Conservation (phyloP, 805 yeast species). For the Wickerhamiella musiphila region DNA sequence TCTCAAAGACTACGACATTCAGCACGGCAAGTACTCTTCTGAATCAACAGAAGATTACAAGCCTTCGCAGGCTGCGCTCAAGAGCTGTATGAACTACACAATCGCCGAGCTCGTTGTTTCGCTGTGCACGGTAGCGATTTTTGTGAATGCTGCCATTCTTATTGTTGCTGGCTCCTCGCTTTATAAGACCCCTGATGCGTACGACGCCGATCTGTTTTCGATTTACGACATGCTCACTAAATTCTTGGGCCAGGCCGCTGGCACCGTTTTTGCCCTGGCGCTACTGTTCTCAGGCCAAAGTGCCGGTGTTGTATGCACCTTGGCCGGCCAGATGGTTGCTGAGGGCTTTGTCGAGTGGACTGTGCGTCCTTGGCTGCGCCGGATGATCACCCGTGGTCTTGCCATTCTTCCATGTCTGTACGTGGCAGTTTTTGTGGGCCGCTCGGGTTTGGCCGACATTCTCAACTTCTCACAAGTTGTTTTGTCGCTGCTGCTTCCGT, state of each 20-base stretch:
- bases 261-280: slow-evolving; percentile 75
- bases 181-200: slow-evolving; percentile 41
- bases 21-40: slow-evolving; percentile 25
- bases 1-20: slow-evolving; percentile 51
- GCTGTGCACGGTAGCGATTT: slow-evolving; percentile 72
- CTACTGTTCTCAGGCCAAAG: slow-evolving; percentile 82
- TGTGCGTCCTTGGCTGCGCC: slow-evolving; percentile 63
- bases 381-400: slow-evolving; percentile 62
- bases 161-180: slow-evolving; percentile 86
- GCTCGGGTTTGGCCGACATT: slow-evolving; percentile 57
- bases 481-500: slow-evolving; percentile 61
- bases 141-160: slow-evolving; percentile 77
- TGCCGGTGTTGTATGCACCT: slow-evolving; percentile 86
- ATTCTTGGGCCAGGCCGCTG: slow-evolving; percentile 73
- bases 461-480: slow-evolving; percentile 74
- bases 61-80: slow-evolving; percentile 68
- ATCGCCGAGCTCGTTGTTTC: slow-evolving; percentile 72
- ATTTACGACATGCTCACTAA: slow-evolving; percentile 53
- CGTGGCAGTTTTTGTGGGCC: slow-evolving; percentile 56
- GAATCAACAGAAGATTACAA: slow-evolving; percentile 24
- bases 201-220: slow-evolving; percentile 66
- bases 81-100: slow-evolving; percentile 62
- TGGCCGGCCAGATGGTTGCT: slow-evolving; percentile 86
- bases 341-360: slow-evolving; percentile 78
- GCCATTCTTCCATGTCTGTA: slow-evolving; percentile 75